Evolutionary conservation across 192 early-diverging fungal species (phyloP).

Genomic region (Chytriomyces sp.): DNA sequence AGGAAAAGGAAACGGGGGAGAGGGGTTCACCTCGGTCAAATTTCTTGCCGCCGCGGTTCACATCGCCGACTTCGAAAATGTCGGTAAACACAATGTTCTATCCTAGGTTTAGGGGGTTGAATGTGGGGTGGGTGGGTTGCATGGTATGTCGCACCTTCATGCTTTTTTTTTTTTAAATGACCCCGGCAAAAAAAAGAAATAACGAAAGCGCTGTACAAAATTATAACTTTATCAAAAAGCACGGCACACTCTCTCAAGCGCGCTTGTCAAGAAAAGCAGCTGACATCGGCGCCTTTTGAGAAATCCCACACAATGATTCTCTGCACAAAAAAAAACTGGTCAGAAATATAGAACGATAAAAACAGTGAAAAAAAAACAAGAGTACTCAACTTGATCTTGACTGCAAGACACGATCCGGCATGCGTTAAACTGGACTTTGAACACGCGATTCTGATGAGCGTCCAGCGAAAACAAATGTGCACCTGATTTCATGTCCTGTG

Average conservation of each 20-base stretch:
- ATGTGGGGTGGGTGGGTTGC: no score
- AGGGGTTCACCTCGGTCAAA: slow-evolving; percentile 84
- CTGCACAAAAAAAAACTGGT: slow-evolving; percentile 27
- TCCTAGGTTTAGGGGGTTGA: no score
- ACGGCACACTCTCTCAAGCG: background rate
- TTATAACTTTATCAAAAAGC: no score
- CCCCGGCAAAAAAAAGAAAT: slow-evolving; percentile 6
- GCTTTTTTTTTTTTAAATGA: slow-evolving; percentile 11
- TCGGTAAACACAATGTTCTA: slow-evolving; percentile 85
- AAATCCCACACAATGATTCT: slow-evolving; percentile 78
- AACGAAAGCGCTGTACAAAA: background rate
- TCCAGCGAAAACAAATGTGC: slow-evolving; percentile 37
- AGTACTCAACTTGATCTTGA: slow-evolving; percentile 42
- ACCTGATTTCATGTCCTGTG: slow-evolving; percentile 65
- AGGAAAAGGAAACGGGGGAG: no score
- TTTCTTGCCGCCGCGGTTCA: slow-evolving; percentile 88
- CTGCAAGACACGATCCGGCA: slow-evolving; percentile 81
- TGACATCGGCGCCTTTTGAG: slow-evolving; percentile 62
- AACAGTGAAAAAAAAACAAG: background rate
- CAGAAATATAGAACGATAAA: background rate
- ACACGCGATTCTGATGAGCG: slow-evolving; percentile 60
- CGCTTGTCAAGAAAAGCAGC: slow-evolving; percentile 31
- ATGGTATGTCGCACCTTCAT: no score
- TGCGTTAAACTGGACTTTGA: slow-evolving; percentile 82
- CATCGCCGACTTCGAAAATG: slow-evolving; percentile 86